A percentile compares a stretch with the other conserved stretches of the same genome.
These are phyloP conservation scores for Phialemoniopsis sp. DNA, from an alignment of 2,329 filamentous ascomycete species.

Conservation along the genomic window DNA sequence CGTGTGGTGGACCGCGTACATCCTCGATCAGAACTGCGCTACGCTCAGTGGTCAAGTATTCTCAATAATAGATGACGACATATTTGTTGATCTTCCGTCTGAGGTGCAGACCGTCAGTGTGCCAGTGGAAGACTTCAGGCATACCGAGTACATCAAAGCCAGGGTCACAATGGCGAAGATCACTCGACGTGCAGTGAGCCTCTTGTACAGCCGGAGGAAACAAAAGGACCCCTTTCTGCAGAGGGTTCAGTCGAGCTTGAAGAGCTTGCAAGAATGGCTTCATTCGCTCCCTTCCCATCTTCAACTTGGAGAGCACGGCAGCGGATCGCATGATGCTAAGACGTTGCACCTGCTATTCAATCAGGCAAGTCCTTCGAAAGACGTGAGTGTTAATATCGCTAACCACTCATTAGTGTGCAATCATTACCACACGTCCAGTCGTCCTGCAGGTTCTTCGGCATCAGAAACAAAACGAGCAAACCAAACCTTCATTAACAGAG, in stretches of 20 bases:
- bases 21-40: conserved; percentile 41
- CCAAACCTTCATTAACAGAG: too few species aligned
- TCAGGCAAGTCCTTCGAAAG: background rate
- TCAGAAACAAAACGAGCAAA: too few species aligned
- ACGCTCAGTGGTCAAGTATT: conserved; percentile 43
- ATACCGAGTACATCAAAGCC: conserved; percentile 24
- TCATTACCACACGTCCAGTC: conserved; percentile 24
- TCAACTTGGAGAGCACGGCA: conserved; percentile 16
- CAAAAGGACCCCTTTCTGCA: conserved; percentile 23
- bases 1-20: conserved; percentile 39
- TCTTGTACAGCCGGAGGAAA: conserved; percentile 22
- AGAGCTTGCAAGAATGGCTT: conserved; percentile 22
- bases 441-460: conserved; percentile 18
- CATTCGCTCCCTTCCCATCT: conserved; percentile 22
- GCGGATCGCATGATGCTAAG: background rate
- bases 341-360: conserved; percentile 2
- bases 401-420: conserved; percentile 22
- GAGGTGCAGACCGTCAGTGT: conserved; percentile 15
- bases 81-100: conserved; percentile 36
- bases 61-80: conserved; percentile 43
- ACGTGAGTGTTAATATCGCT: conserved; percentile 3
- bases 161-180: conserved; percentile 31
- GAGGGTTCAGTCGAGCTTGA: conserved; percentile 23
- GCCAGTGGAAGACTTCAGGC: conserved; percentile 21
- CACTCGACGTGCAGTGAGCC: conserved; percentile 18